Evolutionary conservation across 495 filamentous ascomycete genomes (phyloP), one percentile per base, ranked within the genome.

Genomic region (Cryomyces minteri): DNA sequence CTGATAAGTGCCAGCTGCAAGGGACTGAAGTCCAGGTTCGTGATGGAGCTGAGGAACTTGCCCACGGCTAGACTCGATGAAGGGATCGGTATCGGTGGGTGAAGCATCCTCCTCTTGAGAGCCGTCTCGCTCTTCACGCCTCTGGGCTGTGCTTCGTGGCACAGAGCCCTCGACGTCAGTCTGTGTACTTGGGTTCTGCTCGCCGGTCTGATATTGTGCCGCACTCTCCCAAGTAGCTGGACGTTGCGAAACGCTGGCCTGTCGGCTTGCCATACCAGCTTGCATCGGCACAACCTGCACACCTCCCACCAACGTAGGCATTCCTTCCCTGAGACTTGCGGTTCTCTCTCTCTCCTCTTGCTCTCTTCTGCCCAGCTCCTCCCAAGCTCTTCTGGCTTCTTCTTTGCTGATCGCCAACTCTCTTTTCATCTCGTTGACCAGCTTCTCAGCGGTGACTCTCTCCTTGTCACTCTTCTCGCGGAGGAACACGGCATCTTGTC

Each of bases 261-360:
- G 75, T 42, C 85, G 73, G 51, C 73, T 79, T 5, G 77, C 71
- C 18, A 78, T 69, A 11, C 82, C 83, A 47, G 79, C 78, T 33
- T 82, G 79, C 82, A 92, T 94, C 4, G 92, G 90, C 30, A 95
- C 80, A n/a, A 98, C 90, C 54, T 95, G 86, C 25, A 95, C 86
- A 12, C 88, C 92, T 39, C 88, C 86, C 9, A 98, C 84, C 25
- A 88, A 61, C 1, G 85, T 93, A 11, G 88, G 82, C 46, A 82
- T 76, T n/a, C 90, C 92, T 40, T 84, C 79, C 56, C 86, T 76
- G 11, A 98, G 71, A 32, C 80, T 82, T 45, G 73, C 71, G 6
- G 83, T 92, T n/a, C 84, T 67, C 45, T 96, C 88, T 12, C 92
- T 73, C 59, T 95, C 88, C 60, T 93, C 86, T 53, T 94, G 86